These are phyloP conservation scores for Penicillium pancosmium DNA, from an alignment of 495 filamentous ascomycete species.

Conservation along the genomic window DNA sequence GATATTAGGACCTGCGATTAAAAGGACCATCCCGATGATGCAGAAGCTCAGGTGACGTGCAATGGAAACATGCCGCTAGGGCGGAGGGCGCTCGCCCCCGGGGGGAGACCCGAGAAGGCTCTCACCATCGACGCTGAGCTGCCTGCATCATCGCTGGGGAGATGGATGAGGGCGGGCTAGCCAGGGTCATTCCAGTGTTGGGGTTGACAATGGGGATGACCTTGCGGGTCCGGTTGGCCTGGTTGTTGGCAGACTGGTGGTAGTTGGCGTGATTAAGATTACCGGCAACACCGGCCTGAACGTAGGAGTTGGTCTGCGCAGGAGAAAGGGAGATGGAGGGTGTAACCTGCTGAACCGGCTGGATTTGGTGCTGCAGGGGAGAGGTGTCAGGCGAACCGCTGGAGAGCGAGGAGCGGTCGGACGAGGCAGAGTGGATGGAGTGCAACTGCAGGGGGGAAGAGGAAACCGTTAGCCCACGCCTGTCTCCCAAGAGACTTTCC, in stretches of 20 bases:
- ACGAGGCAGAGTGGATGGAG: conserved; percentile 82
- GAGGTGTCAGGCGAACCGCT: conserved; percentile 94
- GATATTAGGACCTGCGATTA: conserved; percentile 47
- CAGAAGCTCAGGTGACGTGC: conserved; percentile 41
- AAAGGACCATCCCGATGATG: conserved; percentile 43
- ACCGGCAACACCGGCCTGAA: conserved; percentile 57
- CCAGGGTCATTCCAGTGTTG: conserved; percentile 80
- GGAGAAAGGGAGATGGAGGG: conserved; percentile 81
- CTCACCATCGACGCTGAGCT: conserved; percentile 65
- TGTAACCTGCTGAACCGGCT: conserved; percentile 73
- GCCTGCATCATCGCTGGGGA: conserved; percentile 86
- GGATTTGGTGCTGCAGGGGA: conserved; percentile 77
- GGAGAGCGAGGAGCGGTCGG: conserved; percentile 91
- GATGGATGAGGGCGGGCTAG: conserved; percentile 89
- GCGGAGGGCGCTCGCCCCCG: conserved; percentile 32
- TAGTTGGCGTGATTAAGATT: conserved; percentile 67
- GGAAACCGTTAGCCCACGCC: background rate
- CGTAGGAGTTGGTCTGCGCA: conserved; percentile 64
- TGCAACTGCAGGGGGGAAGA: conserved; percentile 61
- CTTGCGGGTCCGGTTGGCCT: conserved; percentile 87
- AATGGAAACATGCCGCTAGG: conserved; percentile 36
- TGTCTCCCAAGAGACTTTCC: background rate
- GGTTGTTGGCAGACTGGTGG: conserved; percentile 84
- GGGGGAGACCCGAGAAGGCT: conserved; percentile 15
- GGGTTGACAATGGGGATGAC: conserved; percentile 99